phyloP scores from a whole-genome alignment of 306 rosid genomes.

The Sophora flavescens region DNA sequence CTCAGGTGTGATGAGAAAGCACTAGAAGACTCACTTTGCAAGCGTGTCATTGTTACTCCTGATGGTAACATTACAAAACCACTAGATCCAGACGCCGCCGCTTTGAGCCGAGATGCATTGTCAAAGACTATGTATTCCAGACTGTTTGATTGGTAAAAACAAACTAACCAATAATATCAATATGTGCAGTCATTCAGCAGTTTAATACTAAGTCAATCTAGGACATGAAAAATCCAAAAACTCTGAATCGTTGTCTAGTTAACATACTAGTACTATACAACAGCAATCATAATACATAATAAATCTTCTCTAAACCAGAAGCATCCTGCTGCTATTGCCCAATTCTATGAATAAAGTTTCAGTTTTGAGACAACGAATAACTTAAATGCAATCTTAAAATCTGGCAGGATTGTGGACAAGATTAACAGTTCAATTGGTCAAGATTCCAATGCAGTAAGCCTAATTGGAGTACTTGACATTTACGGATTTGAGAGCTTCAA shows the following conservation, averaged over 20 bases:
- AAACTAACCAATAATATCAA: background rate
- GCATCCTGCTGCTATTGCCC: slow-evolving; percentile 23
- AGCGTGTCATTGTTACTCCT: slow-evolving; percentile 93
- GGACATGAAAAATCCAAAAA: slow-evolving; percentile 6
- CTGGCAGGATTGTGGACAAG: slow-evolving; percentile 85
- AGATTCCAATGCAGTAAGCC: slow-evolving; percentile 73
- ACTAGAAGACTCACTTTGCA: slow-evolving; percentile 81
- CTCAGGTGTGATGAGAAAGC: slow-evolving; percentile 76
- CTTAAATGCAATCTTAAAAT: slow-evolving; percentile 37
- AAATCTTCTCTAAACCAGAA: slow-evolving; percentile 11
- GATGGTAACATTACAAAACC: slow-evolving; percentile 88
- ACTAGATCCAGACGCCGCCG: slow-evolving; percentile 73
- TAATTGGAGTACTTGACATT: slow-evolving; percentile 93
- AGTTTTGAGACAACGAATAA: slow-evolving; percentile 39
- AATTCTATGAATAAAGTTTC: background rate
- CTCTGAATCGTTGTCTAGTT: background rate
- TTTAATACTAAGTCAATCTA: slow-evolving; percentile 4
- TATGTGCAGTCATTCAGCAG: slow-evolving; percentile 17
- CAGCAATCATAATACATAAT: slow-evolving; percentile 7
- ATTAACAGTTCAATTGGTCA: slow-evolving; percentile 91
- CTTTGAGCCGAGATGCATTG: slow-evolving; percentile 84
- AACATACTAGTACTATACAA: background rate
- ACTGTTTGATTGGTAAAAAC: slow-evolving; percentile 80
- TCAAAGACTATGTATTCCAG: slow-evolving; percentile 81
- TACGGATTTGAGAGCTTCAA: slow-evolving; percentile 95